Evolutionary conservation across 352 stramenopile genomes (phyloP).

Genomic region (Pythium brassicae): DNA sequence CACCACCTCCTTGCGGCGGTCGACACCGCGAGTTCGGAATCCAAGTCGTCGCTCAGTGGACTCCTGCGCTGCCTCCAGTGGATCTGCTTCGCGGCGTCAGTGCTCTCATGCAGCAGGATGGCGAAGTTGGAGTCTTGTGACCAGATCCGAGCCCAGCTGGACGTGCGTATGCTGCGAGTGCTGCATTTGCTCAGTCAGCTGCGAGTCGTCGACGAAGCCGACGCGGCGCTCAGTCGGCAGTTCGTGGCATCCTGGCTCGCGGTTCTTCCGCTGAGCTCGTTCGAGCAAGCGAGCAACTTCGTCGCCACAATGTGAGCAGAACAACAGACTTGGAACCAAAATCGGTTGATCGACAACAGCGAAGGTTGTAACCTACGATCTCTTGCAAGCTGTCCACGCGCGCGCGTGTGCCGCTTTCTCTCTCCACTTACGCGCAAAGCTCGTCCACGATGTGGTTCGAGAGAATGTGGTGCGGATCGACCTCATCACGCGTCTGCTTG

Average conservation of each 20-base stretch:
- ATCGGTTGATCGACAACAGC: not conserved
- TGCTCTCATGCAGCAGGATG: constrained; percentile 11
- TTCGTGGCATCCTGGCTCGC: constrained; percentile 35
- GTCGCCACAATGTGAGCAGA: not conserved
- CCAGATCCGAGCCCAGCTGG: constrained; percentile 17
- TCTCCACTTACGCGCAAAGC: constrained; percentile 26
- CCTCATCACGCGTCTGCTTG: constrained; percentile 80
- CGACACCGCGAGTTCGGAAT: constrained; percentile 19
- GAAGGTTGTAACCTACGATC: not conserved
- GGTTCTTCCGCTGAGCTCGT: constrained; percentile 21
- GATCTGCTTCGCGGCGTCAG: constrained; percentile 24
- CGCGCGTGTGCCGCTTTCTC: not conserved
- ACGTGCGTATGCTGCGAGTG: constrained; percentile 30
- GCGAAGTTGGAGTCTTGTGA: constrained; percentile 8
- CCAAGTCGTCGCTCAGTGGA: constrained; percentile 14
- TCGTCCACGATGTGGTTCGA: constrained; percentile 89
- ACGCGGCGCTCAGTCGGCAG: constrained; percentile 18
- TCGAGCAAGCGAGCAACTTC: constrained; percentile 14
- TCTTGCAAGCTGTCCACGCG: not conserved
- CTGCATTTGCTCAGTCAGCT: constrained; percentile 22
- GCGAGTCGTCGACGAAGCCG: not conserved
- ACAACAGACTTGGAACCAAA: not conserved
- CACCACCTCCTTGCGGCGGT: constrained; percentile 20
- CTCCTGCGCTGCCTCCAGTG: constrained; percentile 32
- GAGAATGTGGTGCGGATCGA: constrained; percentile 93